These are phyloP conservation scores for Sporodiniella umbellata DNA, from an alignment of 371 early-diverging fungal species.

Conservation along the genomic window DNA sequence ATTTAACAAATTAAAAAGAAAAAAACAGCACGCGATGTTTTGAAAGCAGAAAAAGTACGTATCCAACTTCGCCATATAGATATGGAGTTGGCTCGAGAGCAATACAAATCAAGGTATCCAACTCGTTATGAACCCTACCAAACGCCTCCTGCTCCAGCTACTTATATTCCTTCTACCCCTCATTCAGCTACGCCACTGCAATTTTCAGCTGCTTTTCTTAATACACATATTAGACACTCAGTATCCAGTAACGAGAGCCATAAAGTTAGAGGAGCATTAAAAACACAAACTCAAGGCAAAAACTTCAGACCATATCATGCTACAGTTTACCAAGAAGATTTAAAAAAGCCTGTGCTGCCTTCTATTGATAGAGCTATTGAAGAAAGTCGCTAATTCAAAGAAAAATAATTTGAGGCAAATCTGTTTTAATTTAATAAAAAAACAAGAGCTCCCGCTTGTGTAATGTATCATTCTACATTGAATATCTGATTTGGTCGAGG, in stretches of 20 bases:
- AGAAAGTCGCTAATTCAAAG: conserved; percentile 1
- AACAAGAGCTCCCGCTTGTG: background rate
- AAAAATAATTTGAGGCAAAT: too few relatives aligned
- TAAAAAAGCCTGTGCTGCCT: conserved; percentile 22
- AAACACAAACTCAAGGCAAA: conserved; percentile 35
- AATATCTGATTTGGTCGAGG: too few relatives aligned
- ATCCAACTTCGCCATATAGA: conserved; percentile 38
- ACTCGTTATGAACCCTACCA: background rate
- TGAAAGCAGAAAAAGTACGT: conserved; percentile 35
- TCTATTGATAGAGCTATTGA: conserved; percentile 37
- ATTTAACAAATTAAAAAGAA: conserved; percentile 17
- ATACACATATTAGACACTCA: background rate
- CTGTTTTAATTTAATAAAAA: too few relatives aligned
- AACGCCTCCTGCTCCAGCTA: conserved; percentile 1
- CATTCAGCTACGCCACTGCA: conserved; percentile 5
- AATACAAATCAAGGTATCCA: conserved; percentile 16
- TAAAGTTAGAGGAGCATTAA: conserved; percentile 39
- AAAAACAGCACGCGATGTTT: conserved; percentile 34
- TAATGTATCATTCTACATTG: too few relatives aligned
- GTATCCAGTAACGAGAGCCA: conserved; percentile 19
- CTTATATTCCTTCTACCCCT: background rate
- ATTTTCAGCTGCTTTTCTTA: background rate
- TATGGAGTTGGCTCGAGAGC: conserved; percentile 31
- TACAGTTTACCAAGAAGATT: background rate
- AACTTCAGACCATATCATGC: background rate